Evolutionary conservation across 352 stramenopile species (phyloP).

Genomic region (Globisporangium cystogenes): DNA sequence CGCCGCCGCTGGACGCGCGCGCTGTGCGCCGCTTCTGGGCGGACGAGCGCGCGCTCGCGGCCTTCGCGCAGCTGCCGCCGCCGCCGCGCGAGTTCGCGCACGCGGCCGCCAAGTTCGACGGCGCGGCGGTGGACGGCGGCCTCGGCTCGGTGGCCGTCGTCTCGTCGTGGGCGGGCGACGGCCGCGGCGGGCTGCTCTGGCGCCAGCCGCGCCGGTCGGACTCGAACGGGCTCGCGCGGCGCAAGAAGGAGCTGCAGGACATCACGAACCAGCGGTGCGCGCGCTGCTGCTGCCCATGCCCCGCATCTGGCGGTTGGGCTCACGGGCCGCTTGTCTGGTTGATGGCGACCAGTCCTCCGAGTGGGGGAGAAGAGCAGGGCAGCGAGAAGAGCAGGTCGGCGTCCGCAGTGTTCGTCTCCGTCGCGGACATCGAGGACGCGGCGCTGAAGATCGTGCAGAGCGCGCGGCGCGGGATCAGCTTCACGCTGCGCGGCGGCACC

Average conservation of each 20-base stretch:
- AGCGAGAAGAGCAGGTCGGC: conserved; percentile 4
- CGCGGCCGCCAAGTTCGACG: conserved; percentile 46
- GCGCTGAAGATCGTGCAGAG: conserved; percentile 36
- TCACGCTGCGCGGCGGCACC: conserved; percentile 25
- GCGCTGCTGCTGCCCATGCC: not conserved
- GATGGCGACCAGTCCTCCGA: not conserved
- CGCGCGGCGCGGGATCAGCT: conserved; percentile 27
- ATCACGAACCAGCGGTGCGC: conserved; percentile 32
- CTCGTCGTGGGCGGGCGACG: conserved; percentile 3
- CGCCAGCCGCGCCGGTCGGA: conserved; percentile 40
- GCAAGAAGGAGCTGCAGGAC: conserved; percentile 53
- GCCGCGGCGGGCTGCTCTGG: conserved; percentile 43
- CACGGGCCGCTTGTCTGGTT: too few species aligned
- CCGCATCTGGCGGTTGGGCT: too few species aligned
- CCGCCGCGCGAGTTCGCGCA: conserved; percentile 32
- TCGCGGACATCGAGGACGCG: conserved; percentile 18
- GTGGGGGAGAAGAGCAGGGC: not conserved
- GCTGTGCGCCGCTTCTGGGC: conserved; percentile 45
- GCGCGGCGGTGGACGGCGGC: conserved; percentile 38
- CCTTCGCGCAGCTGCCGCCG: conserved; percentile 26
- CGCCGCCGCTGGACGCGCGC: conserved; percentile 22
- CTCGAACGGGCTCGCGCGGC: conserved; percentile 39
- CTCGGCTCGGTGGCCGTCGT: conserved; percentile 30
- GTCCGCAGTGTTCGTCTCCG: conserved; percentile 11
- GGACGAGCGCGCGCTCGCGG: conserved; percentile 28